Conservation (phyloP, 1,139 yeast genomes). For the Candida sp. region DNA sequence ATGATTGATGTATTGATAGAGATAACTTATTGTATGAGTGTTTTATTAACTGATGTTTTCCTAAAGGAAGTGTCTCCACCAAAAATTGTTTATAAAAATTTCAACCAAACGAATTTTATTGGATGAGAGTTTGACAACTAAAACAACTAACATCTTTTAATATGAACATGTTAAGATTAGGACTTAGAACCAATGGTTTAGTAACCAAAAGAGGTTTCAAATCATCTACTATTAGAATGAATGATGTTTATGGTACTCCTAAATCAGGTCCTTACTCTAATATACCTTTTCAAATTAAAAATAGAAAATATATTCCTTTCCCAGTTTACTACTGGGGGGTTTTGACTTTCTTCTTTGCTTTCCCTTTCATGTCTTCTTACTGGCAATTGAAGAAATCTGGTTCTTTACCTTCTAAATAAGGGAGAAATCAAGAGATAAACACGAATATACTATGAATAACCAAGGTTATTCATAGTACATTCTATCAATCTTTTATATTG, state of each 20-base stretch:
- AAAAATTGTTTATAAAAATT: background rate
- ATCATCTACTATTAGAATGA: slow-evolving; percentile 31
- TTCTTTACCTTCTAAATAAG: slow-evolving; percentile 39
- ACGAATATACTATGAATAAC: background rate
- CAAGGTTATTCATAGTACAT: background rate
- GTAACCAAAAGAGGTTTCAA: slow-evolving; percentile 34
- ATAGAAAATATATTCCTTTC: slow-evolving; percentile 81
- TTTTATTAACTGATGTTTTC: too few species aligned
- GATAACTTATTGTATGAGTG: too few species aligned
- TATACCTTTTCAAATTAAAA: slow-evolving; percentile 90
- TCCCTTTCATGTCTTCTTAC: slow-evolving; percentile 68
- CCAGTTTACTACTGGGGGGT: slow-evolving; percentile 78
- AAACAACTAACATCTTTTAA: too few species aligned
- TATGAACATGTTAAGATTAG: slow-evolving; percentile 25
- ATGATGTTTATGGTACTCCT: slow-evolving; percentile 38
- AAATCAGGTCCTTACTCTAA: slow-evolving; percentile 89
- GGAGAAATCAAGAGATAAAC: too few species aligned
- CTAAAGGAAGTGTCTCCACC: background rate
- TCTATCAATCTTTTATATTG: background rate
- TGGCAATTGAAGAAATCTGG: slow-evolving; percentile 81
- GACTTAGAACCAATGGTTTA: background rate
- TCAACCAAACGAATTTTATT: background rate
- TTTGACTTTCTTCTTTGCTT: slow-evolving; percentile 54
- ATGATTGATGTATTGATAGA: slow-evolving; percentile 28
- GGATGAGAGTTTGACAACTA: background rate